phyloP scores from a whole-genome alignment of 441 rosid species.

The Erysimum cheiri region DNA sequence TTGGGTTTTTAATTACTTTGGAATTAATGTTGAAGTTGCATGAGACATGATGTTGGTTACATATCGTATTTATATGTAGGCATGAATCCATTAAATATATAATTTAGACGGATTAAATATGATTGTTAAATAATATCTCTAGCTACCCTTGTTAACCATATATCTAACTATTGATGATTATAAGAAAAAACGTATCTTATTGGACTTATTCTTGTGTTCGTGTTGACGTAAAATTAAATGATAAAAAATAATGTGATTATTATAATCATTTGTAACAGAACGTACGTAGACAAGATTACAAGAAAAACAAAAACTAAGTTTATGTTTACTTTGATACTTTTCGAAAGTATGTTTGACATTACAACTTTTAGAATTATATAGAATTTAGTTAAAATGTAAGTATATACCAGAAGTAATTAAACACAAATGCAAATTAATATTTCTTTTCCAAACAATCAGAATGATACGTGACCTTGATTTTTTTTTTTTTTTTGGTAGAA shows the following conservation, averaged over 20 bases:
- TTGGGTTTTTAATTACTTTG: too few relatives aligned
- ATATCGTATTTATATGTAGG: conserved; percentile 42
- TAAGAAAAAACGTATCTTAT: conserved; percentile 7
- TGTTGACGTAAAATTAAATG: conserved; percentile 15
- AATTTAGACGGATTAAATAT: neutral
- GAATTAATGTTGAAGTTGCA: conserved; percentile 41
- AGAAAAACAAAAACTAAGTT: too few relatives aligned
- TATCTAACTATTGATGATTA: conserved; percentile 16
- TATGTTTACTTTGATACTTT: neutral
- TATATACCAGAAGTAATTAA: neutral
- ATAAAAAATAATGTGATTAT: neutral
- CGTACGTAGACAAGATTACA: neutral
- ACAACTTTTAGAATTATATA: neutral
- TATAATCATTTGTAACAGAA: neutral
- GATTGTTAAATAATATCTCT: conserved; percentile 16
- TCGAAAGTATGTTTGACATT: neutral
- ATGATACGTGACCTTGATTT: too few relatives aligned
- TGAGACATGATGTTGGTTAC: conserved; percentile 36
- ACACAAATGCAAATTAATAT: neutral
- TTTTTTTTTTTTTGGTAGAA: too few relatives aligned
- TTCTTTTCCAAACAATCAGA: neutral
- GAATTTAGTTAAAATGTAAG: neutral
- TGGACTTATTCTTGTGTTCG: conserved; percentile 20
- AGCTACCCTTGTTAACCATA: conserved; percentile 33
- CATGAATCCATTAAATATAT: conserved; percentile 7